Conservation (phyloP, 2,329 filamentous ascomycete genomes). For the Tolypocladium paradoxum region DNA sequence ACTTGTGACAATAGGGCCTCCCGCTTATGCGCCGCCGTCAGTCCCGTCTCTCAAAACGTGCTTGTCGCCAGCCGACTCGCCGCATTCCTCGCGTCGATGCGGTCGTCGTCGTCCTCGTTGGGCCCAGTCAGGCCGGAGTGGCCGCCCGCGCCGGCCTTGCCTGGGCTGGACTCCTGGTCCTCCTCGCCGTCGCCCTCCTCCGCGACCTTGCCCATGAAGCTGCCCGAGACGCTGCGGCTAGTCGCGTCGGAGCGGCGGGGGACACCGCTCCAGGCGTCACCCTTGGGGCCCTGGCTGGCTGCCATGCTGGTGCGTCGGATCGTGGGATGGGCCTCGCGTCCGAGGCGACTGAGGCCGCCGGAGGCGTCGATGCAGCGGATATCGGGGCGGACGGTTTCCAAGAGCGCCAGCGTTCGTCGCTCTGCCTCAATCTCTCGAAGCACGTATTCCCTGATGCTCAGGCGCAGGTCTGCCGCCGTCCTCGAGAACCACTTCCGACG, state of each 20-base stretch:
- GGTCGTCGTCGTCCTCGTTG: slow-evolving; percentile 81
- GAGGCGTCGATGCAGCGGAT: slow-evolving; percentile 86
- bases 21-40: not conserved
- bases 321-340: slow-evolving; percentile 75
- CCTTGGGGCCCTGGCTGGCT: slow-evolving; percentile 87
- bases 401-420: slow-evolving; percentile 75
- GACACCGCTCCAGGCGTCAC: slow-evolving; percentile 96
- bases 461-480: slow-evolving; percentile 72
- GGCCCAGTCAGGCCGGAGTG: slow-evolving; percentile 34
- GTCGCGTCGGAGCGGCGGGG: slow-evolving; percentile 72
- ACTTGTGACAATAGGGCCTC: not conserved
- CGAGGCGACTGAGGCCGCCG: slow-evolving; percentile 80
- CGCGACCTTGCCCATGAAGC: slow-evolving; percentile 51
- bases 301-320: slow-evolving; percentile 65
- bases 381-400: slow-evolving; percentile 90
- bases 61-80: slow-evolving; percentile 88
- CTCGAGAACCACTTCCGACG: slow-evolving; percentile 84
- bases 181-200: slow-evolving; percentile 49
- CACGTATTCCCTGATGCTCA: slow-evolving; percentile 83
- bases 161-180: slow-evolving; percentile 21
- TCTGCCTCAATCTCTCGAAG: slow-evolving; percentile 93
- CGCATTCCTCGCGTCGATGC: slow-evolving; percentile 90
- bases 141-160: slow-evolving; percentile 26
- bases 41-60: slow-evolving; percentile 54
- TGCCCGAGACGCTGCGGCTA: slow-evolving; percentile 65